These are phyloP conservation scores for Ceratobasidium sp. DNA, from an alignment of 1,284 basidiomycete species.

Conservation along the genomic window DNA sequence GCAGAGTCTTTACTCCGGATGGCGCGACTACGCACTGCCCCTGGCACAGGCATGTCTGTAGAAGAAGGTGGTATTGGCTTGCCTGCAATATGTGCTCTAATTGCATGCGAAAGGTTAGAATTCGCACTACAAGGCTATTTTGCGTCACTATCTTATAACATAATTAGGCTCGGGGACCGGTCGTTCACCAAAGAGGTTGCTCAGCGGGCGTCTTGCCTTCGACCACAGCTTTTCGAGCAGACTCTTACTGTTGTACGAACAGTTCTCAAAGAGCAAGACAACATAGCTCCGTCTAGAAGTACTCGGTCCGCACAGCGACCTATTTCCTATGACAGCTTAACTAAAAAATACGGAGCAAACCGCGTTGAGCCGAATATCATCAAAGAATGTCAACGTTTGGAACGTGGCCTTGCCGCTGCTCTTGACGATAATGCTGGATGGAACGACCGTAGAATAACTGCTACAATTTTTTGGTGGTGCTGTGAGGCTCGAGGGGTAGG, in stretches of 20 bases:
- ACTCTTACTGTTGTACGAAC: slow-evolving; percentile 39
- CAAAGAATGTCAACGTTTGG: slow-evolving; percentile 43
- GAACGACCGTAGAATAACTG: slow-evolving; percentile 41
- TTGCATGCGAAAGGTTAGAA: slow-evolving; percentile 44
- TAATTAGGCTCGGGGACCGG: slow-evolving; percentile 37
- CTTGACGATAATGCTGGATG: slow-evolving; percentile 41
- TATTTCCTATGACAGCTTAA: slow-evolving; percentile 42
- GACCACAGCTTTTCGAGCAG: slow-evolving; percentile 42
- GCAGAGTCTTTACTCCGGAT: slow-evolving; percentile 44
- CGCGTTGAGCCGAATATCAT: slow-evolving; percentile 41
- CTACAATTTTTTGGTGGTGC: slow-evolving; percentile 45
- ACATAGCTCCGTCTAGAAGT: slow-evolving; percentile 41
- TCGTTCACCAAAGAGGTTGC: slow-evolving; percentile 43
- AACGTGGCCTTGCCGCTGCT: slow-evolving; percentile 36
- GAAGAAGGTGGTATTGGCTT: slow-evolving; percentile 42
- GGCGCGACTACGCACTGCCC: slow-evolving; percentile 42
- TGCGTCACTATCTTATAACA: neutral
- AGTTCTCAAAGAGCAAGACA: slow-evolving; percentile 44
- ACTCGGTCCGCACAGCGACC: slow-evolving; percentile 42
- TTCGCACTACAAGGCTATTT: neutral
- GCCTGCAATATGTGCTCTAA: slow-evolving; percentile 44
- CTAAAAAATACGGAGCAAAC: slow-evolving; percentile 46
- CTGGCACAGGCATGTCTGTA: slow-evolving; percentile 43
- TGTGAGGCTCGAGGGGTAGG: slow-evolving; percentile 43
- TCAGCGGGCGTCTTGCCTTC: slow-evolving; percentile 43